These are phyloP conservation scores for Backusella morwellensis DNA, from an alignment of 192 early-diverging fungal species.

Conservation along the genomic window DNA sequence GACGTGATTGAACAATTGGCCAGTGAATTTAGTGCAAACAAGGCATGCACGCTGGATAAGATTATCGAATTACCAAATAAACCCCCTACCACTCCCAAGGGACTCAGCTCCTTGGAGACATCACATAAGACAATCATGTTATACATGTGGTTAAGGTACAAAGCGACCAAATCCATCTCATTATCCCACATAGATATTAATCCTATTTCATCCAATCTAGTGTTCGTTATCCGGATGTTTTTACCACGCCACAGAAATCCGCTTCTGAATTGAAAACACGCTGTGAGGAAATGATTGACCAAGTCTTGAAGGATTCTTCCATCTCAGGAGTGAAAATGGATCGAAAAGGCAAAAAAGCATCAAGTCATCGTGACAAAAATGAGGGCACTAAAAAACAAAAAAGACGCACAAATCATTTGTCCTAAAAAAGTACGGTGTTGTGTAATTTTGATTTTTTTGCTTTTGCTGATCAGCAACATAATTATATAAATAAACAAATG, in stretches of 20 bases:
- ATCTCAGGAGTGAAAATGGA: background rate
- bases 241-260: constrained; percentile 43
- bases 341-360: background rate
- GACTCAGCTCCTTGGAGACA: constrained; percentile 59
- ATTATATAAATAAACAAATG: background rate
- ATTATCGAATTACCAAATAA: constrained; percentile 47
- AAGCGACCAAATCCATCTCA: background rate
- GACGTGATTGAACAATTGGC: constrained; percentile 17
- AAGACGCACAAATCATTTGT: background rate
- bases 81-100: constrained; percentile 16
- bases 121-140: constrained; percentile 75
- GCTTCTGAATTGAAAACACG: constrained; percentile 47
- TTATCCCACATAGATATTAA: background rate
- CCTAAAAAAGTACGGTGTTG: background rate
- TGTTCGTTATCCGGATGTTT: constrained; percentile 59
- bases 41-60: constrained; percentile 46
- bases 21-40: constrained; percentile 29
- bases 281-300: constrained; percentile 34
- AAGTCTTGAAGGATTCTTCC: constrained; percentile 16
- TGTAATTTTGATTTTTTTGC: background rate
- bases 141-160: constrained; percentile 85
- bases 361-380: constrained; percentile 5
- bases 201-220: constrained; percentile 28
- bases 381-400: background rate
- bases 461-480: background rate